Conservation (phyloP, 805 yeast species). For the Zygoascus bituminiphila region DNA sequence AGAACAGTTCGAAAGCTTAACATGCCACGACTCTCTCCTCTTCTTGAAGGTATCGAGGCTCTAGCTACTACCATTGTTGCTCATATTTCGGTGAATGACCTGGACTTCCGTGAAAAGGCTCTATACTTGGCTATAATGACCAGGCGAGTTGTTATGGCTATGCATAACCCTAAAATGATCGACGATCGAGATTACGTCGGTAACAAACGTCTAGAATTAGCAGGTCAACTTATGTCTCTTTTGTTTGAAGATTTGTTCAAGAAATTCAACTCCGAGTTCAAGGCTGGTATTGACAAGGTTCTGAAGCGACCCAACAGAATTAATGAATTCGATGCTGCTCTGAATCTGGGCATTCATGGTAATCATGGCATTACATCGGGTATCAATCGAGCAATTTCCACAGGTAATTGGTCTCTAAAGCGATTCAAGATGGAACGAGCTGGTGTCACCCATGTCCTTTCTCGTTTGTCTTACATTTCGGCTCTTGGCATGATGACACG, state of each 20-base stretch:
- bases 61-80: conserved; percentile 91
- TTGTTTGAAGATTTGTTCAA: conserved; percentile 95
- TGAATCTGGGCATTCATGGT: conserved; percentile 84
- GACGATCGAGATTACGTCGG: conserved; percentile 99
- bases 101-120: conserved; percentile 91
- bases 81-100: conserved; percentile 74
- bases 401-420: conserved; percentile 98
- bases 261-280: conserved; percentile 90
- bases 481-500: conserved; percentile 99
- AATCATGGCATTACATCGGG: conserved; percentile 84
- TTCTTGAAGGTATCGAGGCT: conserved; percentile 93
- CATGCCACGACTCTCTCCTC: conserved; percentile 64
- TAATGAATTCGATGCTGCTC: conserved; percentile 86
- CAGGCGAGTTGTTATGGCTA: conserved; percentile 89
- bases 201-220: conserved; percentile 91
- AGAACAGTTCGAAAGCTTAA: conserved; percentile 85
- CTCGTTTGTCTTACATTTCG: conserved; percentile 83
- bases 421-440: conserved; percentile 99
- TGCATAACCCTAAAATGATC: conserved; percentile 89
- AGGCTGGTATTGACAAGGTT: conserved; percentile 88
- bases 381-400: conserved; percentile 89
- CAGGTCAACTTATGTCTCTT: conserved; percentile 93
- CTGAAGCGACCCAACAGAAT: conserved; percentile 91
- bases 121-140: conserved; percentile 94
- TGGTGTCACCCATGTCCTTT: conserved; percentile 94